Conservation (phyloP, 2,329 filamentous ascomycete species). For the Spiromastix sp. region DNA sequence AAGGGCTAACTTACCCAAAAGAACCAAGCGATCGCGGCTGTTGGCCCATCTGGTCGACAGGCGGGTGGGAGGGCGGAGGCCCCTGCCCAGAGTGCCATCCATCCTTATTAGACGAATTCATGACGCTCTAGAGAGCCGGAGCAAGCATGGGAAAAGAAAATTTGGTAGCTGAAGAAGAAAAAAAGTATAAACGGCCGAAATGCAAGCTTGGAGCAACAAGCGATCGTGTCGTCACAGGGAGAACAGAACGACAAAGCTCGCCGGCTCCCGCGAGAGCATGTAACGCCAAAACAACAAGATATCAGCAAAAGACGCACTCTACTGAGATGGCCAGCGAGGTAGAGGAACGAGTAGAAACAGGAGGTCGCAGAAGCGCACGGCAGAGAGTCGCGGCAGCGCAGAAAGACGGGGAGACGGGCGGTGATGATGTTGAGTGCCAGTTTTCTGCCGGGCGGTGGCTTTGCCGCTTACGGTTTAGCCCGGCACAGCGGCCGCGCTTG, state of each 20-base stretch:
- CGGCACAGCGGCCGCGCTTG: not conserved
- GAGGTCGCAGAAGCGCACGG: not conserved
- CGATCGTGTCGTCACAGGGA: too few relatives aligned
- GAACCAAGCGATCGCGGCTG: constrained; percentile 33
- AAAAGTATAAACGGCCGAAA: not conserved
- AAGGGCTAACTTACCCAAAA: constrained; percentile 29
- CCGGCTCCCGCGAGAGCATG: too few relatives aligned
- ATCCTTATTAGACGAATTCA: constrained; percentile 34
- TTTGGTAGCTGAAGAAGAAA: not conserved
- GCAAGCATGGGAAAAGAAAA: not conserved
- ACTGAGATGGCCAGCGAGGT: too few relatives aligned
- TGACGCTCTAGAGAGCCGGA: constrained; percentile 12
- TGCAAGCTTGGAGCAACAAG: not conserved
- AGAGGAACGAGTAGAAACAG: too few relatives aligned
- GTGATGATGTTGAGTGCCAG: not conserved
- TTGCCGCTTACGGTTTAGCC: not conserved
- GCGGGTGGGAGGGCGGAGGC: constrained; percentile 31
- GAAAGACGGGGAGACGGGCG: too few relatives aligned
- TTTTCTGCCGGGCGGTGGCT: not conserved
- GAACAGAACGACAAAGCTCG: too few relatives aligned
- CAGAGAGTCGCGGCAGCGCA: not conserved
- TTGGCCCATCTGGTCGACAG: constrained; percentile 33
- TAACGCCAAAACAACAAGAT: too few relatives aligned
- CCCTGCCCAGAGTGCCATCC: constrained; percentile 30
- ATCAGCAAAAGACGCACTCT: too few relatives aligned